These are phyloP conservation scores for Vickermania ingenoplastis DNA, from an alignment of 208 protist species.

Conservation along the genomic window DNA sequence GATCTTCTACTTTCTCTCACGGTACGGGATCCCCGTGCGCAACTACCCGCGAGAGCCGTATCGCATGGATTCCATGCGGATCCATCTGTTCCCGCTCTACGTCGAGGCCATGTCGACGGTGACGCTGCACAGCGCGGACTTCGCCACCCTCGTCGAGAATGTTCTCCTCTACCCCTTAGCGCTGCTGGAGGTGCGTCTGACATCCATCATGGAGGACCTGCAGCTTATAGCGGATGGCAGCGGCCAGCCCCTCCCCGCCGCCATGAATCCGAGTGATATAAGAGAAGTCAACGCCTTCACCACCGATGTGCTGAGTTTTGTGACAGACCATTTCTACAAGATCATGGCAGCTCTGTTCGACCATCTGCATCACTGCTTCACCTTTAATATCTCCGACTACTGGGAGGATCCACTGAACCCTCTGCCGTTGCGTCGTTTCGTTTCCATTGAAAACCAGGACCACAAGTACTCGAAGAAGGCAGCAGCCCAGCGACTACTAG, in stretches of 20 bases:
- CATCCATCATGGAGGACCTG: not conserved
- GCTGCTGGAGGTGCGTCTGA: not conserved
- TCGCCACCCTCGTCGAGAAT: not conserved
- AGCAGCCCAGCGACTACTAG: not conserved
- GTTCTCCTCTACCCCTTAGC: not conserved
- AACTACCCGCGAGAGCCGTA: not conserved
- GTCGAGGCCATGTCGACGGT: not conserved
- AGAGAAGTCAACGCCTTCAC: not conserved
- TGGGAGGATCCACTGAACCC: not conserved
- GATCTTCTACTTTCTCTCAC: not conserved
- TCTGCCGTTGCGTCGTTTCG: not conserved
- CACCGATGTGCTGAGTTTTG: not conserved
- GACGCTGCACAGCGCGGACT: not conserved
- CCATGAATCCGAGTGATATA: not conserved
- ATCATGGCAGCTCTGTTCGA: not conserved
- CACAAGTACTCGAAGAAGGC: not conserved
- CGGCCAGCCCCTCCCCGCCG: not conserved
- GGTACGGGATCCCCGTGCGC: not conserved
- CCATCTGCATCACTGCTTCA: not conserved
- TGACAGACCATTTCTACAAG: not conserved
- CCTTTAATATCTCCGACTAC: not conserved
- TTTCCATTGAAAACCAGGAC: not conserved
- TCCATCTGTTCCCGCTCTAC: not conserved
- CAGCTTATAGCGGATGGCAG: not conserved
- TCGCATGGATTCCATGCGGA: not conserved